phyloP scores from a whole-genome alignment of 2,329 filamentous ascomycete genomes.

The Trichoderma polysporum region DNA sequence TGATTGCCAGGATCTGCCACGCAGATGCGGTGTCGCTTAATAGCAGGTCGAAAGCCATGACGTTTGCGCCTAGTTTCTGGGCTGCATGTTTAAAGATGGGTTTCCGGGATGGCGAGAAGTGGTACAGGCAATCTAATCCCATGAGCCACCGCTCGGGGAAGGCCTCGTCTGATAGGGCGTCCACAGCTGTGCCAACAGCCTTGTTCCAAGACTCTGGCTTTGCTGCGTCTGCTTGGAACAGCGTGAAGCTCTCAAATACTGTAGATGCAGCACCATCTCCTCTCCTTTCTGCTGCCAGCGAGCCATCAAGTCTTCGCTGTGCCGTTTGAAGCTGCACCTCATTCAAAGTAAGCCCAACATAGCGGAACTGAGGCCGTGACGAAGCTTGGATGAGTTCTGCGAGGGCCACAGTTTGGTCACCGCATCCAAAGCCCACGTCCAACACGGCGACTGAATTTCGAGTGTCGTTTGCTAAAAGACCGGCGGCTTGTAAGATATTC shows the following conservation, averaged over 20 bases:
- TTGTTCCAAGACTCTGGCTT: conserved; percentile 44
- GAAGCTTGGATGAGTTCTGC: conserved; percentile 21
- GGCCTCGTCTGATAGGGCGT: not conserved
- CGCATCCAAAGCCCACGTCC: conserved; percentile 60
- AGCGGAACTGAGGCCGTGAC: conserved; percentile 37
- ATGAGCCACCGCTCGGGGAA: conserved; percentile 48
- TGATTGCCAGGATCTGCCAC: conserved; percentile 36
- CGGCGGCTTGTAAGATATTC: not conserved
- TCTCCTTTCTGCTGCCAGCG: not conserved
- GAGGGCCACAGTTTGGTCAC: conserved; percentile 48
- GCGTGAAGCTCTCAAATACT: conserved; percentile 24
- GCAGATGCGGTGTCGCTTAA: conserved; percentile 35
- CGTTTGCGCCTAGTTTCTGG: conserved; percentile 43
- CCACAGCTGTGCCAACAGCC: conserved; percentile 26
- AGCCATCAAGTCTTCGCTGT: conserved; percentile 29
- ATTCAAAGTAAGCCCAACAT: conserved; percentile 55
- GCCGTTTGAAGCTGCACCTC: conserved; percentile 43
- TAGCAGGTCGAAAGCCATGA: conserved; percentile 58
- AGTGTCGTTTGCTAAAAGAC: not conserved
- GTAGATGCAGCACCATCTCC: not conserved
- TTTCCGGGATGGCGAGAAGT: conserved; percentile 53
- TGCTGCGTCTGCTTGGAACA: conserved; percentile 53
- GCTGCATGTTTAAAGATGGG: conserved; percentile 46
- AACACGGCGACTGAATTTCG: conserved; percentile 39
- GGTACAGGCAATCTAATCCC: conserved; percentile 56